Percentiles rank a stretch among this genome's conserved stretches.
Evolutionary conservation across 805 yeast genomes (phyloP).

Genomic region (Kuraishia floccosa): DNA sequence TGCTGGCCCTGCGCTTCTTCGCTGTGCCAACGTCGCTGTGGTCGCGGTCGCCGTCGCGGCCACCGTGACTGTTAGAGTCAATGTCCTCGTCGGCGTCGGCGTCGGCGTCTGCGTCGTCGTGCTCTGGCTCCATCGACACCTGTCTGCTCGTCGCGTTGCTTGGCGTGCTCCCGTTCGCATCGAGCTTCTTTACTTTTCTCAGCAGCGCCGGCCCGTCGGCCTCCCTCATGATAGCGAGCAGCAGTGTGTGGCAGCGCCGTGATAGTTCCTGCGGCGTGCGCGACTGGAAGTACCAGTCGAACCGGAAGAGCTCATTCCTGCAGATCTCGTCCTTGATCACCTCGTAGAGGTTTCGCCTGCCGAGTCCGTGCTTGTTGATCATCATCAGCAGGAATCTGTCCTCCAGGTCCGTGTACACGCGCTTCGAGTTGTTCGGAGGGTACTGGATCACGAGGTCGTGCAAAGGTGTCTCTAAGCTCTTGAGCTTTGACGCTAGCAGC

Average conservation of each 20-base stretch:
- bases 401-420: conserved; percentile 58
- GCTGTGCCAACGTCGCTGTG: too few relatives aligned
- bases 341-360: conserved; percentile 48
- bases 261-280: conserved; percentile 64
- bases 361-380: conserved; percentile 55
- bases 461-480: conserved; percentile 63
- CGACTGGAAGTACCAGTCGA: conserved; percentile 65
- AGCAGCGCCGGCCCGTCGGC: conserved; percentile 47
- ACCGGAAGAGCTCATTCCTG: conserved; percentile 47
- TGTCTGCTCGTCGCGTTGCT: conserved; percentile 1
- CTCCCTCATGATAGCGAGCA: conserved; percentile 61
- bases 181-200: conserved; percentile 27
- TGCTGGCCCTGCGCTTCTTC: too few relatives aligned
- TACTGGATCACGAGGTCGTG: conserved; percentile 65
- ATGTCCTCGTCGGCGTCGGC: background rate
- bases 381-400: conserved; percentile 55
- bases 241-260: conserved; percentile 55
- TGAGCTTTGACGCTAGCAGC: conserved; percentile 63
- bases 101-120: background rate
- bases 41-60: too few relatives aligned
- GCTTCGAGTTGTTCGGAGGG: conserved; percentile 67
- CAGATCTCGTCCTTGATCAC: conserved; percentile 54
- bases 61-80: too few relatives aligned
- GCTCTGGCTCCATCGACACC: background rate
- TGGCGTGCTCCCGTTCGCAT: background rate